Evolutionary conservation across 2,329 filamentous ascomycete species (phyloP), one percentile per base, ranked within the genome.

Genomic region (Colletotrichum godetiae): DNA sequence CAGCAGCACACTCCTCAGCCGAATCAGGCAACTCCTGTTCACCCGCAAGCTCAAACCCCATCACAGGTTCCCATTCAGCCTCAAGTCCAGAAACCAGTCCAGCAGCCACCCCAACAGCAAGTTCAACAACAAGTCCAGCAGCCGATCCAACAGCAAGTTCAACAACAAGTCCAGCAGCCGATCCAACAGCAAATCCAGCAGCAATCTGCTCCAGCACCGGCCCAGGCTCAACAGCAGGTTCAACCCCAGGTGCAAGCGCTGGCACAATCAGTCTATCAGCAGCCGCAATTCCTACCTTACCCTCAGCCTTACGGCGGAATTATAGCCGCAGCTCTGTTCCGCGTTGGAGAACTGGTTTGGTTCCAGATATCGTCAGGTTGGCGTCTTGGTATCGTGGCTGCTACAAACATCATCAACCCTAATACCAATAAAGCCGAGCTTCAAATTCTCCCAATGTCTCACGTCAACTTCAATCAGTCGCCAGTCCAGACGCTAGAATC

Each of bases 261-360:
- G 52, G 42, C 57, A 29, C 71, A 73, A 29, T 29, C 52, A 27
- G 61, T 65, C 52, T 64, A 74, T 27, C 66, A 73, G 55, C 67
- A 70, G 60, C 55, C 69, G 53, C 61, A 67, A 52, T 37, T 75
- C 42, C 52, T 66, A 15, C 76, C 76, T 10, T 52, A 66, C 12
- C 55, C 77, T n/a, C 59, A 65, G 5, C 65, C 72, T 56, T 24
- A 70, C 12, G 53, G 63, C 42, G 33, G 73, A 63, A 29, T 76
- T 73, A 29, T 61, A 71, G 66, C 70, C 4, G n/a, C 59, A 76
- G 79, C 70, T 75, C 80, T 88, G 10, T 89, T 88, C 75, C 84
- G 86, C 64, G 79, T 81, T 1, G 87, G 87, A 52, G 87, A 89
- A 74, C 79, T 88, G 19, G 85, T 88, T 6, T 89, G 87, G 87